A percentile compares a stretch with the other conserved stretches of the same genome.
These are phyloP conservation scores for Aspergillus panamensis DNA, from an alignment of 495 filamentous ascomycete genomes.

Conservation along the genomic window DNA sequence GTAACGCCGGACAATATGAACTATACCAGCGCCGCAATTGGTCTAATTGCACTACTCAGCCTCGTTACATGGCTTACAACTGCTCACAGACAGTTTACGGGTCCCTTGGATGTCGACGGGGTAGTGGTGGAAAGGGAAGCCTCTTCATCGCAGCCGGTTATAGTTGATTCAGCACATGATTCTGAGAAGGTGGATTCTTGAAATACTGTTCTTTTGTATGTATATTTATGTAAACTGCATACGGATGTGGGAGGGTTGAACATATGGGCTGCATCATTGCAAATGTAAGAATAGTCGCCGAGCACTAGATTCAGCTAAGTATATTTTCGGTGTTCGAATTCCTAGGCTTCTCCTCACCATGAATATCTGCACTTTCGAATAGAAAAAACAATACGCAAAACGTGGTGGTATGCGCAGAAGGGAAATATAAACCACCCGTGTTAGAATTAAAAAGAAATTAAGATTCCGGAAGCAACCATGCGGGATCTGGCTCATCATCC, in stretches of 20 bases:
- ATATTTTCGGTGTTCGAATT: too few relatives aligned
- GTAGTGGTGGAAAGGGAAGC: background rate
- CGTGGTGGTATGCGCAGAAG: too few relatives aligned
- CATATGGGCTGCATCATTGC: too few relatives aligned
- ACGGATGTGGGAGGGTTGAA: too few relatives aligned
- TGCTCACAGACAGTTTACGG: conserved; percentile 20
- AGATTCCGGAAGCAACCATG: conserved; percentile 42
- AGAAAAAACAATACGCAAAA: too few relatives aligned
- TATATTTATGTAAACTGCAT: too few relatives aligned
- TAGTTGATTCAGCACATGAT: background rate
- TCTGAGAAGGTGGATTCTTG: background rate
- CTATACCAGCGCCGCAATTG: conserved; percentile 52
- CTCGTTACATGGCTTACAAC: conserved; percentile 49
- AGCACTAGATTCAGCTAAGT: too few relatives aligned
- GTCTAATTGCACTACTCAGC: conserved; percentile 46
- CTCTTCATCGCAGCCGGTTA: background rate
- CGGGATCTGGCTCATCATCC: conserved; percentile 49
- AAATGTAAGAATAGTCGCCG: too few relatives aligned
- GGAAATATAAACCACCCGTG: too few relatives aligned
- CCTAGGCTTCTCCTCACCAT: too few relatives aligned
- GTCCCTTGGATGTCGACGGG: conserved; percentile 11
- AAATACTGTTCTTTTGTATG: background rate
- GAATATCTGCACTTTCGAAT: too few relatives aligned
- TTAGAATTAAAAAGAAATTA: too few relatives aligned
- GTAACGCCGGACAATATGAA: conserved; percentile 53